Conservation (phyloP, 2,329 filamentous ascomycete genomes). For the Pestalotiopsis sp. region DNA sequence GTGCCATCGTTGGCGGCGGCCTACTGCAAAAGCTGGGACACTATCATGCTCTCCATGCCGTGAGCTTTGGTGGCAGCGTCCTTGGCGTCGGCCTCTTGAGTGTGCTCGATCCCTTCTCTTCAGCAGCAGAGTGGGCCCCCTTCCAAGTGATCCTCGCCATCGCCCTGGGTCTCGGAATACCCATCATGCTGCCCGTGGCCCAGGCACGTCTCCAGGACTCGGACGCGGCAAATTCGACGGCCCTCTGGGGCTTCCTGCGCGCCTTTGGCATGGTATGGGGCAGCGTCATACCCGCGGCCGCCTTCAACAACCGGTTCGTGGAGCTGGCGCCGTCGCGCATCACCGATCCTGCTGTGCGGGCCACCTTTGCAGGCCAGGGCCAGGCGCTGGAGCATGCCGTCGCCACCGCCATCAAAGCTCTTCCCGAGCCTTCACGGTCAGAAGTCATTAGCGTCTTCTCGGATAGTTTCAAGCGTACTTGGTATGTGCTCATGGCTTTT, state of each 20-base stretch:
- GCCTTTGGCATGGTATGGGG: no score
- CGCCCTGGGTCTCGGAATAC: no score
- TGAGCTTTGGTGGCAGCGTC: not conserved
- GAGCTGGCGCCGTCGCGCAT: not conserved
- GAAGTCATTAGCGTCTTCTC: not conserved
- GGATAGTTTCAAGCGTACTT: not conserved
- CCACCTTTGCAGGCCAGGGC: no score
- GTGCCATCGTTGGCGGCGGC: not conserved
- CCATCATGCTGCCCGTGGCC: no score
- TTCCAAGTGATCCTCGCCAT: no score
- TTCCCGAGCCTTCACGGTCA: not conserved
- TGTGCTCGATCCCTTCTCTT: not conserved
- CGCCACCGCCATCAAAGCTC: not conserved
- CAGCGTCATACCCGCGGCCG: no score
- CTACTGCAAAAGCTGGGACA: not conserved
- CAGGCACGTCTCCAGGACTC: no score
- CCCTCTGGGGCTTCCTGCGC: no score
- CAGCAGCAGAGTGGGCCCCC: no score
- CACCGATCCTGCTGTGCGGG: not conserved
- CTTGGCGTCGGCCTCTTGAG: not conserved
- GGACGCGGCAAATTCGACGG: no score
- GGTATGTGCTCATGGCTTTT: not conserved
- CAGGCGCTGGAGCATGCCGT: not conserved
- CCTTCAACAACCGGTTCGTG: no score
- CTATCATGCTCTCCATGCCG: no score